Conservation (phyloP, 805 yeast genomes). For the Hanseniaspora pseudoguilliermondii region DNA sequence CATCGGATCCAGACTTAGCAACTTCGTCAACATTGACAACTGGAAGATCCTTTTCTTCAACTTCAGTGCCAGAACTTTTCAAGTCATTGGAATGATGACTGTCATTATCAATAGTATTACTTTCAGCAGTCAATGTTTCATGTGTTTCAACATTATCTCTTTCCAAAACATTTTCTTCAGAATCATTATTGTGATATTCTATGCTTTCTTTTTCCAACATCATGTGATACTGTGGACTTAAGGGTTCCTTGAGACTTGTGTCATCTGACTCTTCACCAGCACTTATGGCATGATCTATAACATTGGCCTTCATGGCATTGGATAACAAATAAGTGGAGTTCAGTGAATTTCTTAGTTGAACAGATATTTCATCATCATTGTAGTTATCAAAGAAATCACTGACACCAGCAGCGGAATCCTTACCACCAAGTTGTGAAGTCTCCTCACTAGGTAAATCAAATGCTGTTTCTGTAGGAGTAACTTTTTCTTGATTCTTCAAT, state of each 20-base stretch:
- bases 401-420: conserved; percentile 5
- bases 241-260: neutral
- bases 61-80: neutral
- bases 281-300: neutral
- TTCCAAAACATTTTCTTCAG: neutral
- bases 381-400: conserved; percentile 14
- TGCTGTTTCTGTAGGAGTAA: conserved; percentile 1
- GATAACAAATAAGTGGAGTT: neutral
- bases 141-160: neutral
- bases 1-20: neutral
- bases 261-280: conserved; percentile 2
- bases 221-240: neutral
- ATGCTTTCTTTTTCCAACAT: neutral
- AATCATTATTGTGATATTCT: neutral
- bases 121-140: neutral
- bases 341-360: conserved; percentile 6
- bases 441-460: neutral
- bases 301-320: neutral
- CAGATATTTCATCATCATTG: conserved; percentile 6
- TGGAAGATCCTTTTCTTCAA: neutral
- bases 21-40: neutral
- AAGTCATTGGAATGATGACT: neutral
- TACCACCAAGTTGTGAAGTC: neutral
- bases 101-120: neutral
- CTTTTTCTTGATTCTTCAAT: neutral